Base-by-base conservation (phyloP, 1,139 yeast genomes). In the Ogataea hybrid region DNA sequence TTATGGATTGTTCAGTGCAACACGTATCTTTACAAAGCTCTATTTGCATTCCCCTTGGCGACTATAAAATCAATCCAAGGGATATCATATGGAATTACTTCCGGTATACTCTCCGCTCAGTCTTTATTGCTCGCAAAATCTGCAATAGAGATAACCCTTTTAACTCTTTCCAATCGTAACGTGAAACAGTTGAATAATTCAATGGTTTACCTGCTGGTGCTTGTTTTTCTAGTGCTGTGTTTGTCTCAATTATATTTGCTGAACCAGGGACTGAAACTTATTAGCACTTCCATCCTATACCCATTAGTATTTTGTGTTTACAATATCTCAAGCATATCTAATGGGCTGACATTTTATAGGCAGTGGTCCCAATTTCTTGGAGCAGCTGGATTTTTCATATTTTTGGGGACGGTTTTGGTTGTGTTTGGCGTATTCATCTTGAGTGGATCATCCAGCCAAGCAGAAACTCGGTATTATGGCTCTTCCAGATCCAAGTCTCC, bases 261-360 rank as follows among this genome's bases (percentile, higher is more conserved):
- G 49, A 87, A 88, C 62, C 70, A 79, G 52, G 96, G 95, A 0
- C 70, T 89, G 43, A 74, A 81, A 35, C 74, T 77, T 50, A 75
- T 84, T 34, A 80, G 90, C 41, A 87, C 96, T 0, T 80, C 92
- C 7, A 75, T 87, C 11, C 69, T 89, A 30, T 89, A 88, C 57
- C 96, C 96, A 0, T 68, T 89, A 49, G 86, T 90, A 40, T 89
- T 89, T 61, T 83, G 94, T 63, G 79, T 87, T 32, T 89, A 84
- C 69, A 89, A 87, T 63, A 66, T 86, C 43, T 70, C 78, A 49
- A 84, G 86, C 52, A 81, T 88, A 53, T 62, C 82, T 44, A 89
- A 88, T 58, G 92, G 89, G 31, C 63, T 87, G 45, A 70, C 79
- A 4, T 87, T 79, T 56, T 80, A 76, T 59, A 68, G 80, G 50